Percentiles rank a stretch among this genome's conserved stretches.
phyloP scores from a whole-genome alignment of 2,329 filamentous ascomycete genomes.

The Pyricularia sp. region DNA sequence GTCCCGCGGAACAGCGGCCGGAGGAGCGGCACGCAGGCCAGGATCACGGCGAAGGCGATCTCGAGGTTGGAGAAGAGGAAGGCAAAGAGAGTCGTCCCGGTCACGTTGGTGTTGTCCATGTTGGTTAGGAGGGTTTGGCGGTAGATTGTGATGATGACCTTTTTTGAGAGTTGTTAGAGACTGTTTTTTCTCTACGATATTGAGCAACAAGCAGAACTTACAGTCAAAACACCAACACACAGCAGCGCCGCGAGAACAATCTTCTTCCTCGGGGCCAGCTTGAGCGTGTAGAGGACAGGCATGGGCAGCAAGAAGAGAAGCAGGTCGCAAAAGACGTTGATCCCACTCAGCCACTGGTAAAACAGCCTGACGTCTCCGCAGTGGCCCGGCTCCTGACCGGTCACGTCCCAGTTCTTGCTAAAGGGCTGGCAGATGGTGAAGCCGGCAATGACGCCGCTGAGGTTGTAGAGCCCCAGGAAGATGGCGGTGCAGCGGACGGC shows the following conservation, averaged over 20 bases:
- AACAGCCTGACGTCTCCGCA: constrained; percentile 11
- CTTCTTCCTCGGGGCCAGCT: constrained; percentile 21
- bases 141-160: constrained; percentile 21
- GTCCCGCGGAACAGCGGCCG: constrained; percentile 24
- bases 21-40: constrained; percentile 30
- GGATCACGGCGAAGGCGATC: constrained; percentile 25
- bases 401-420: constrained; percentile 23
- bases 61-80: constrained; percentile 26
- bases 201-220: background rate
- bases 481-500: constrained; percentile 14
- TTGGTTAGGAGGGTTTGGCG: constrained; percentile 22
- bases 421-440: constrained; percentile 26
- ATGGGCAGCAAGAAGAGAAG: constrained; percentile 20
- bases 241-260: constrained; percentile 19
- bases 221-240: constrained; percentile 17
- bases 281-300: constrained; percentile 20
- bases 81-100: constrained; percentile 22
- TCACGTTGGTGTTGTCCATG: constrained; percentile 24
- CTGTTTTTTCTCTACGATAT: background rate
- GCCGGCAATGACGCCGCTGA: constrained; percentile 17
- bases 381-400: constrained; percentile 15
- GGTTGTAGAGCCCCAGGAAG: constrained; percentile 15
- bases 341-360: constrained; percentile 17
- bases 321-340: constrained; percentile 23
- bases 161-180: constrained; percentile 15